These are phyloP conservation scores for Colletotrichum sp. DNA, from an alignment of 2,329 filamentous ascomycete genomes.

Conservation along the genomic window DNA sequence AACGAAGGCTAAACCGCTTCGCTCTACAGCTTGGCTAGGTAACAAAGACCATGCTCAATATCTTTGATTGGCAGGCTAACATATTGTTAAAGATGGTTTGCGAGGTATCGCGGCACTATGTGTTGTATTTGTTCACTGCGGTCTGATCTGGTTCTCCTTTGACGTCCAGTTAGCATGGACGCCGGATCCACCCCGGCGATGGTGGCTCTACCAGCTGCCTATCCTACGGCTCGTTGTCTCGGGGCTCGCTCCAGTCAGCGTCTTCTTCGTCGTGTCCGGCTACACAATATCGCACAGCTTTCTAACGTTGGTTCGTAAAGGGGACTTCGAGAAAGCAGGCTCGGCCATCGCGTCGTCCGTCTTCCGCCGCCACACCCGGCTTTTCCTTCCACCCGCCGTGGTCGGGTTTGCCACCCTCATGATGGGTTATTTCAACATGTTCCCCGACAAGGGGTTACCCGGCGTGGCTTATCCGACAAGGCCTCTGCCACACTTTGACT, in stretches of 20 bases:
- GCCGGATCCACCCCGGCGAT: background rate
- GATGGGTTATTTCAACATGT: constrained; percentile 25
- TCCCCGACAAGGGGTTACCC: background rate
- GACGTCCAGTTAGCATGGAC: background rate
- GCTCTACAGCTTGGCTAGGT: constrained; percentile 4
- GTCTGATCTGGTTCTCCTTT: background rate
- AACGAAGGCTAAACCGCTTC: background rate
- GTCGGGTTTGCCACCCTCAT: background rate
- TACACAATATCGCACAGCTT: constrained; percentile 37
- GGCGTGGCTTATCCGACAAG: constrained; percentile 27
- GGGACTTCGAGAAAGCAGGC: constrained; percentile 4
- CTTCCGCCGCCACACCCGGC: constrained; percentile 17
- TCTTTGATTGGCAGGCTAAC: background rate
- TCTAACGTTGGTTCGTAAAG: constrained; percentile 25
- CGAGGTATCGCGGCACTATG: background rate
- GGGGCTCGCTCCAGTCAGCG: constrained; percentile 32
- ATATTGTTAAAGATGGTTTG: background rate
- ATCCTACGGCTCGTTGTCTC: constrained; percentile 33
- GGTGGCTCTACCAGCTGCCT: constrained; percentile 20
- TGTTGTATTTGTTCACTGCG: background rate
- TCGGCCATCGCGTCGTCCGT: constrained; percentile 23
- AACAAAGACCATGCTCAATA: background rate
- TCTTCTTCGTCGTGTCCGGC: constrained; percentile 42
- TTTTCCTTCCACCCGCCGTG: constrained; percentile 10
- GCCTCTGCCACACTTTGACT: constrained; percentile 38